Base-by-base conservation (phyloP, 1,139 yeast species). In the Nakaseomyces kungkrabaensis region DNA sequence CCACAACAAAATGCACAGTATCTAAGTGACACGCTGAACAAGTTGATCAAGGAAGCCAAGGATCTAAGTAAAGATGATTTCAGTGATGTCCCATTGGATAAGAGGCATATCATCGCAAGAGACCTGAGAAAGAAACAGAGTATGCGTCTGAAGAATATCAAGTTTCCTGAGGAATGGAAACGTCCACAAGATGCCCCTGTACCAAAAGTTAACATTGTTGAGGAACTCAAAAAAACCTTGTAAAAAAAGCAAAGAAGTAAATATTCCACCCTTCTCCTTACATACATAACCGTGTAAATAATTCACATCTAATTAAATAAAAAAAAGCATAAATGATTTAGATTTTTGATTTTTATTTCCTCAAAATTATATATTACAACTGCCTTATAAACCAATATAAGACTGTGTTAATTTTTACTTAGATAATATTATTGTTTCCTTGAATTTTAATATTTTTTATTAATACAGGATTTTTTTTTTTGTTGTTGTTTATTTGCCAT, bases 1-100 rank as follows among this genome's bases (percentile, higher is more conserved):
- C 83, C 95, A 45, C 79, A 95, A 1, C 97, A 92, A 68, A 92
- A 92, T 68, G 87, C 90, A 49, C 77, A 85, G 55, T 82, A 76
- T 67, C 69, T 87, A 54, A 81, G 82, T 37, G 84, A 81, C 50
- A 75, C 82, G 33, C 72, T 89, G 57, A 75, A 77, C 55, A 75
- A 73, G 52, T 72, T 92, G 51, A 60, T 90, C 37, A 65, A 65
- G 22, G 90, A 81, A 59, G 73, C 95, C n/a, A 82, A 80, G 62
- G 84, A 80, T 53, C 63, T 74, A 48, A 67, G 75, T 4, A 49
- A 37, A 11, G 73, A 75, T 45, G 92, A 85, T 55, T 85, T 87
- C 59, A 72, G 75, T 44, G 95, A 87, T 61, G 72, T 92, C 41
- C 97, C 97, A 33, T 68, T 92, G 47, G 96, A 89, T 65, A 79